Evolutionary conservation across 345 rosid species (phyloP).

Genomic region (Brassica carinata): DNA sequence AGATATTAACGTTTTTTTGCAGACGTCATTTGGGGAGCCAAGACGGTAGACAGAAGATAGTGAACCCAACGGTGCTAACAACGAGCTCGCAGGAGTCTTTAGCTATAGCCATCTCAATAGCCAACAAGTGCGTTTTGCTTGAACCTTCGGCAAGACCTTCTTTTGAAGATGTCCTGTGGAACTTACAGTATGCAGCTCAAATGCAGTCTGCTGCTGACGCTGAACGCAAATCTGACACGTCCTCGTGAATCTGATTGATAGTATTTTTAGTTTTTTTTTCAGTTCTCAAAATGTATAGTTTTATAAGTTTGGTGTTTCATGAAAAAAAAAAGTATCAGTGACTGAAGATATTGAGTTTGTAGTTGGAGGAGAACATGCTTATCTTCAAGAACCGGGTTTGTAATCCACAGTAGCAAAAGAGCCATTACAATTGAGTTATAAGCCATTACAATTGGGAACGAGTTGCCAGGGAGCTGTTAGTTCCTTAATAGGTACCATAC

Average conservation of each 20-base stretch:
- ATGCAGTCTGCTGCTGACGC: slow-evolving; percentile 83
- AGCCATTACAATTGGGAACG: too few relatives aligned
- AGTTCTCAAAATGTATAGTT: slow-evolving; percentile 16
- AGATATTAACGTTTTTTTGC: slow-evolving; percentile 8
- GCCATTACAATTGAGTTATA: too few relatives aligned
- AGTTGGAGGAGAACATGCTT: not conserved
- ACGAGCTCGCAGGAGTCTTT: slow-evolving; percentile 89
- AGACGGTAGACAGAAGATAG: slow-evolving; percentile 82
- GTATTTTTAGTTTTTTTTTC: not conserved
- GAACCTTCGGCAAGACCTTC: slow-evolving; percentile 77
- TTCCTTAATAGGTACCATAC: too few relatives aligned
- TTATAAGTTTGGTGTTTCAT: not conserved
- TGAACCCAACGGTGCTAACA: slow-evolving; percentile 82
- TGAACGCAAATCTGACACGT: slow-evolving; percentile 78
- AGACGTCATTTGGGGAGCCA: slow-evolving; percentile 96
- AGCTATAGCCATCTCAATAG: slow-evolving; percentile 72
- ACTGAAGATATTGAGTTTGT: not conserved
- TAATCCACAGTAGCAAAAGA: too few relatives aligned
- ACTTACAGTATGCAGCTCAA: slow-evolving; percentile 91
- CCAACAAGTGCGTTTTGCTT: slow-evolving; percentile 76
- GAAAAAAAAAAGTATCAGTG: not conserved
- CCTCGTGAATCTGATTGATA: slow-evolving; percentile 42
- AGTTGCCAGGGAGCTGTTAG: too few relatives aligned
- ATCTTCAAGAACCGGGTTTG: too few relatives aligned
- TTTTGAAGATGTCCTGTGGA: slow-evolving; percentile 91